A percentile compares a stretch with the other conserved stretches of the same genome.
These are phyloP conservation scores for Kandelia obovata DNA, from an alignment of 345 rosid species.

Conservation along the genomic window DNA sequence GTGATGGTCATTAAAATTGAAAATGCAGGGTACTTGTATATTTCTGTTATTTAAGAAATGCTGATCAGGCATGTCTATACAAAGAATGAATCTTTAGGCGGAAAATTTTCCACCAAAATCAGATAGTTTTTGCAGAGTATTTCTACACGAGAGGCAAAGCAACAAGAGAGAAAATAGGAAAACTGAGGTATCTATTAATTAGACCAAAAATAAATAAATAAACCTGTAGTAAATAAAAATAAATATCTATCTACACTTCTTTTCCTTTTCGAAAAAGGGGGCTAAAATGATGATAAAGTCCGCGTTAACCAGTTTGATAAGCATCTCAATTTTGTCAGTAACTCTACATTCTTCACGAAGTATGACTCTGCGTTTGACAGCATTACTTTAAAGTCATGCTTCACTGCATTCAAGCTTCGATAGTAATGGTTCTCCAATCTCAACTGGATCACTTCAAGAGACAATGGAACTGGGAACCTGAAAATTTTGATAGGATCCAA, in stretches of 20 bases:
- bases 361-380: conserved; percentile 61
- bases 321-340: conserved; percentile 46
- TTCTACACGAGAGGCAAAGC: not conserved
- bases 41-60: conserved; percentile 13
- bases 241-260: conserved; percentile 38
- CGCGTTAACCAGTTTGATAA: conserved; percentile 54
- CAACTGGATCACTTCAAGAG: conserved; percentile 58
- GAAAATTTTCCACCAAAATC: conserved; percentile 31
- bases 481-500: not conserved
- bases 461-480: conserved; percentile 90
- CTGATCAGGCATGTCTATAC: conserved; percentile 28
- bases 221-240: not conserved
- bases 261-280: not conserved
- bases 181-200: conserved; percentile 6
- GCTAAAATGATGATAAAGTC: conserved; percentile 47
- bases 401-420: conserved; percentile 66
- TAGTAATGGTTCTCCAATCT: conserved; percentile 86
- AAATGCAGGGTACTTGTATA: not conserved
- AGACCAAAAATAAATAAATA: not conserved
- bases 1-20: too few relatives aligned
- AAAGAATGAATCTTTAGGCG: conserved; percentile 35
- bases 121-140: conserved; percentile 8
- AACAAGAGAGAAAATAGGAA: not conserved
- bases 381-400: conserved; percentile 72
- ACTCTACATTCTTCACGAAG: conserved; percentile 53